A percentile compares a stretch with the other conserved stretches of the same genome.
phyloP scores from a whole-genome alignment of 2,329 filamentous ascomycete genomes.

The Penicillium nordicum region DNA sequence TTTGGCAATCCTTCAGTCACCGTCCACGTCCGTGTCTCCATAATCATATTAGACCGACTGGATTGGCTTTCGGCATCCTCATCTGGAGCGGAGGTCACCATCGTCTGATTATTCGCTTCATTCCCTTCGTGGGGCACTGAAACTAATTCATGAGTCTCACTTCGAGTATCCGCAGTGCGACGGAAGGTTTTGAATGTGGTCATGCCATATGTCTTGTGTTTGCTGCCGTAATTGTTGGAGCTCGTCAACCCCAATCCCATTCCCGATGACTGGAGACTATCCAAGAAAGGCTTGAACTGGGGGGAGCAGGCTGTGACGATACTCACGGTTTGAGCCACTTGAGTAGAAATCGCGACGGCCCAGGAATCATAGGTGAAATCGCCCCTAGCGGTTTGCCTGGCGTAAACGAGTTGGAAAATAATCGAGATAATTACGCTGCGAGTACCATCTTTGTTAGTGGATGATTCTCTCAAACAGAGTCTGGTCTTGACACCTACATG shows the following conservation, averaged over 20 bases:
- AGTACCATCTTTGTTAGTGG: background rate
- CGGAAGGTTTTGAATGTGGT: conserved; percentile 11
- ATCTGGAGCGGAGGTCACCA: conserved; percentile 15
- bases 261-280: conserved; percentile 28
- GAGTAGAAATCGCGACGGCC: conserved; percentile 17
- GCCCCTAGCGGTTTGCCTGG: conserved; percentile 5
- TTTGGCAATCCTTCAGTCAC: conserved; percentile 15
- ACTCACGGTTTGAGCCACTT: conserved; percentile 24
- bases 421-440: conserved; percentile 25
- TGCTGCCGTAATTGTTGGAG: conserved; percentile 11
- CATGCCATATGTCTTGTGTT: conserved; percentile 14
- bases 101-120: conserved; percentile 10
- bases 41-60: conserved; percentile 28
- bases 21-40: conserved; percentile 24
- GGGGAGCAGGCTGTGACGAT: conserved; percentile 31
- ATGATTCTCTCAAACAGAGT: background rate
- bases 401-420: conserved; percentile 22
- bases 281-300: conserved; percentile 33
- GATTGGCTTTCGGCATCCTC: conserved; percentile 27
- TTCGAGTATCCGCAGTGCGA: conserved; percentile 7
- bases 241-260: conserved; percentile 23
- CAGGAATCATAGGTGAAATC: conserved; percentile 24
- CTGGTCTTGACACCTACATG: conserved; percentile 16
- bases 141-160: conserved; percentile 16
- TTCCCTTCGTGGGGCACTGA: conserved; percentile 8